These are phyloP conservation scores for Selenicereus undatus DNA, from an alignment of 148 eudicot species.

Conservation along the genomic window DNA sequence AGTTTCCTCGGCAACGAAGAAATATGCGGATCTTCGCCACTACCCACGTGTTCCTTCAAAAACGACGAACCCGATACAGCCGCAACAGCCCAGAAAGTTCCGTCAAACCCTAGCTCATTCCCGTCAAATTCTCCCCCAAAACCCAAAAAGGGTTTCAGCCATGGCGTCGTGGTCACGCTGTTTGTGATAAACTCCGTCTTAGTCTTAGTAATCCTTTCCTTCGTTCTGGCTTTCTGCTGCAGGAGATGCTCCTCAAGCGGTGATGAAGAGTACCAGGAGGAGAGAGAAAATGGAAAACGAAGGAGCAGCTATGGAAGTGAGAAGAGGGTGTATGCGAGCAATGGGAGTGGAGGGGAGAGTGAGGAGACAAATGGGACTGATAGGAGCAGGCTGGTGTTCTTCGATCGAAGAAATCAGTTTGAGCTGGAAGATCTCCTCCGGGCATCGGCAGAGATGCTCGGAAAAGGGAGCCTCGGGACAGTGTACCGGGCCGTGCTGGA, in stretches of 20 bases:
- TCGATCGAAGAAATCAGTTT: conserved; percentile 64
- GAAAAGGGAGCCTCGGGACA: conserved; percentile 87
- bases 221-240: conserved; percentile 46
- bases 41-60: conserved; percentile 49
- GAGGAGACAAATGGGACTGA: conserved; percentile 57
- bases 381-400: conserved; percentile 68
- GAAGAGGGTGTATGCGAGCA: conserved; percentile 53
- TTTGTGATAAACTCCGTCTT: conserved; percentile 46
- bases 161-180: conserved; percentile 49
- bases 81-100: conserved; percentile 43
- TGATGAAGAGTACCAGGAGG: conserved; percentile 26
- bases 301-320: conserved; percentile 69
- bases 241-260: conserved; percentile 34
- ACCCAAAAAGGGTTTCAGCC: conserved; percentile 35
- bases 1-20: conserved; percentile 73
- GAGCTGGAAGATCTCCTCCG: conserved; percentile 83
- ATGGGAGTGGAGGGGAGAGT: conserved; percentile 42
- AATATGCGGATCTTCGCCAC: conserved; percentile 52
- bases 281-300: conserved; percentile 52
- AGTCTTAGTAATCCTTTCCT: conserved; percentile 38
- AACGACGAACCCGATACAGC: conserved; percentile 23
- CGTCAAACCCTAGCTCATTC: conserved; percentile 60
- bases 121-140: conserved; percentile 30
- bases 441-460: conserved; percentile 97
- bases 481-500: conserved; percentile 84